Conservation (phyloP, 1,284 basidiomycete genomes). For the Cutaneotrichosporon spelunceum region DNA sequence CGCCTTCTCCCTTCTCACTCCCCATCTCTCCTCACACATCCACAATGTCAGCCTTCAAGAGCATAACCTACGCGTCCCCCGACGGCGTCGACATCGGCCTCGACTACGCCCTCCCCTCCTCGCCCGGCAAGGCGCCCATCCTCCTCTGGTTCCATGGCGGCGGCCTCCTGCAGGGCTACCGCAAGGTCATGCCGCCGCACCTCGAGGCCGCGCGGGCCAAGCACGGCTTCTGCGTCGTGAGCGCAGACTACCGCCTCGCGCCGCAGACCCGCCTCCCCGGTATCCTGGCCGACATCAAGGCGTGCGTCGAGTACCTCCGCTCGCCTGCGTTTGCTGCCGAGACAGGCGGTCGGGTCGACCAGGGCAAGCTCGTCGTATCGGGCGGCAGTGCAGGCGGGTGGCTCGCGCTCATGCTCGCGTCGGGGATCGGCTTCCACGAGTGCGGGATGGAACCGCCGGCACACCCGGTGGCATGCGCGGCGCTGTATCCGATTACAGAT, state of each 20-base stretch:
- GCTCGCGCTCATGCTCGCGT: slow-evolving; percentile 19
- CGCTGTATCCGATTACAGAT: slow-evolving; percentile 22
- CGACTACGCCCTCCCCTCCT: slow-evolving; percentile 8
- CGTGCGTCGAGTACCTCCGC: slow-evolving; percentile 15
- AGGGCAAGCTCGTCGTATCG: slow-evolving; percentile 16
- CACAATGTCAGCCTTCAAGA: slow-evolving; percentile 3
- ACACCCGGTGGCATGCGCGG: slow-evolving; percentile 9
- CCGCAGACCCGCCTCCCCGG: slow-evolving; percentile 22
- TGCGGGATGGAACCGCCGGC: slow-evolving; percentile 11
- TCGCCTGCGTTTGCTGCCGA: slow-evolving; percentile 9
- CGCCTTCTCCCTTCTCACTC: not conserved
- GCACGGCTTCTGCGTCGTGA: slow-evolving; percentile 18
- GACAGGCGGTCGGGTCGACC: slow-evolving; percentile 14
- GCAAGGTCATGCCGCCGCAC: slow-evolving; percentile 12
- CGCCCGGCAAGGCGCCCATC: slow-evolving; percentile 4
- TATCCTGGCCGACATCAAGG: slow-evolving; percentile 16
- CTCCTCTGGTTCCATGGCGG: slow-evolving; percentile 17
- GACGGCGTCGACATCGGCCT: not conserved
- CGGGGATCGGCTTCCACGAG: slow-evolving; percentile 17
- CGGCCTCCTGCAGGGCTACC: slow-evolving; percentile 1
- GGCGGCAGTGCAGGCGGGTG: slow-evolving; percentile 22
- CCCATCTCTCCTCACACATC: not conserved
- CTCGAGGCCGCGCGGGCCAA: slow-evolving; percentile 10
- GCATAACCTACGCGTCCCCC: not conserved
- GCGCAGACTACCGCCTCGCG: slow-evolving; percentile 19